Conservation (phyloP, 1,139 yeast species). For the Candida pseudoviswanathii region DNA sequence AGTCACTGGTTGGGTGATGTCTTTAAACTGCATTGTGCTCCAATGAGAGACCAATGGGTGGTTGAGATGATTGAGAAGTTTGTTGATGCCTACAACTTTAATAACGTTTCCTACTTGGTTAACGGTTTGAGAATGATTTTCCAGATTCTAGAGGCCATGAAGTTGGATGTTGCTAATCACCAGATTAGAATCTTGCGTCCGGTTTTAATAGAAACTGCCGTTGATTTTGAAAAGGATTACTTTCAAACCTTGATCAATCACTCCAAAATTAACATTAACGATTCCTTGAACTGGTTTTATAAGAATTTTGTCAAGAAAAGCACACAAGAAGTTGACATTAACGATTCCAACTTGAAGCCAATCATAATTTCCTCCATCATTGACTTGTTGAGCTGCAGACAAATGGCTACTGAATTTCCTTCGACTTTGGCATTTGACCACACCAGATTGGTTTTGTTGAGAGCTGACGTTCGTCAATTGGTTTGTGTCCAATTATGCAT, state of each 20-base stretch:
- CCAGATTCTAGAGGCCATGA: slow-evolving; percentile 93
- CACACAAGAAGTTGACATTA: slow-evolving; percentile 8
- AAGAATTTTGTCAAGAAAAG: slow-evolving; percentile 26
- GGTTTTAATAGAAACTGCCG: slow-evolving; percentile 81
- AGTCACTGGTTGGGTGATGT: slow-evolving; percentile 72
- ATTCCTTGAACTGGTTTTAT: slow-evolving; percentile 73
- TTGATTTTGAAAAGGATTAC: slow-evolving; percentile 89
- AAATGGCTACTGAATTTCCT: slow-evolving; percentile 84
- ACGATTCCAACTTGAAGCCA: slow-evolving; percentile 31
- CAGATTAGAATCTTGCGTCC: slow-evolving; percentile 87
- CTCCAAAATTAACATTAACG: slow-evolving; percentile 65
- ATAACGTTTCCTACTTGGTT: slow-evolving; percentile 59
- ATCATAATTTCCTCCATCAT: slow-evolving; percentile 53
- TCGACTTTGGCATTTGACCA: slow-evolving; percentile 87
- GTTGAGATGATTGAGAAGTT: slow-evolving; percentile 79
- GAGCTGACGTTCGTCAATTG: slow-evolving; percentile 85
- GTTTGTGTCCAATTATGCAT: slow-evolving; percentile 79
- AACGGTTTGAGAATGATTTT: slow-evolving; percentile 80
- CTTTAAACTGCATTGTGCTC: slow-evolving; percentile 87
- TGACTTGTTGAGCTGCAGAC: slow-evolving; percentile 71
- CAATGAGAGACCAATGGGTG: slow-evolving; percentile 92
- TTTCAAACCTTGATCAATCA: slow-evolving; percentile 70
- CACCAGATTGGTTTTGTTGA: slow-evolving; percentile 69
- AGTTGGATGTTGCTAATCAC: slow-evolving; percentile 92
- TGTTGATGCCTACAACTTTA: slow-evolving; percentile 57